Conservation (phyloP, 108 stramenopile genomes). For the Fistulifera pelliculosa region DNA sequence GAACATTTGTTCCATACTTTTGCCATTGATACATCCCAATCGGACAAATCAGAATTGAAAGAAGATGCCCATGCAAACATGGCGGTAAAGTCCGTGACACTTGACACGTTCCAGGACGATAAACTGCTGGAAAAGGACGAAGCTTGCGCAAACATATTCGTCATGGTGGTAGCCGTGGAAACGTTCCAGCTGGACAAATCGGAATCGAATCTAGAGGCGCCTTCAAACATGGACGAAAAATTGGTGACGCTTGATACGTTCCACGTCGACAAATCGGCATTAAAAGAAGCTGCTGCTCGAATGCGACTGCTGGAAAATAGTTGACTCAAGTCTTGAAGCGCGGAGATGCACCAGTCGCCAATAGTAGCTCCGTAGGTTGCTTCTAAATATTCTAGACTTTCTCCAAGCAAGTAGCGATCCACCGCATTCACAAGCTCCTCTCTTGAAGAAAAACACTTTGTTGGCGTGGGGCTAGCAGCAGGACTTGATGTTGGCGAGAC, state of each 20-base stretch:
- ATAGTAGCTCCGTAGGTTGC: too few relatives aligned
- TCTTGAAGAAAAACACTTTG: too few relatives aligned
- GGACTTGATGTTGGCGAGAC: too few relatives aligned
- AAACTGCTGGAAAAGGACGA: too few relatives aligned
- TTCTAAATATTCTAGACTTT: too few relatives aligned
- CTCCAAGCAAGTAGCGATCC: too few relatives aligned
- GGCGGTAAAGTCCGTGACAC: background rate
- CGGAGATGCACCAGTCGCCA: too few relatives aligned
- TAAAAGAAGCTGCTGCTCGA: slow-evolving; percentile 19
- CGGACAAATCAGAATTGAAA: background rate
- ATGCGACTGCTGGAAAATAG: slow-evolving; percentile 11
- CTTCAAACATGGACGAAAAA: slow-evolving; percentile 20
- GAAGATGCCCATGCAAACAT: slow-evolving; percentile 5
- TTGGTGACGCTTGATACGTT: slow-evolving; percentile 4
- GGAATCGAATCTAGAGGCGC: slow-evolving; percentile 20
- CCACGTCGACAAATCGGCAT: slow-evolving; percentile 10
- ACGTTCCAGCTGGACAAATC: slow-evolving; percentile 23
- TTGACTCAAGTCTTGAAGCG: too few relatives aligned
- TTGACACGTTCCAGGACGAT: background rate
- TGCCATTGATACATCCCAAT: slow-evolving; percentile 6
- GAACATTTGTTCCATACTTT: slow-evolving; percentile 14
- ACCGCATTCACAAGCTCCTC: too few relatives aligned
- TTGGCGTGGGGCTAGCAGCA: too few relatives aligned
- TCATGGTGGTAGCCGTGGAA: slow-evolving; percentile 21
- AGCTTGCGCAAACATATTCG: slow-evolving; percentile 20